These are phyloP conservation scores for Penicillium sp. DNA, from an alignment of 2,329 filamentous ascomycete species.

Conservation along the genomic window DNA sequence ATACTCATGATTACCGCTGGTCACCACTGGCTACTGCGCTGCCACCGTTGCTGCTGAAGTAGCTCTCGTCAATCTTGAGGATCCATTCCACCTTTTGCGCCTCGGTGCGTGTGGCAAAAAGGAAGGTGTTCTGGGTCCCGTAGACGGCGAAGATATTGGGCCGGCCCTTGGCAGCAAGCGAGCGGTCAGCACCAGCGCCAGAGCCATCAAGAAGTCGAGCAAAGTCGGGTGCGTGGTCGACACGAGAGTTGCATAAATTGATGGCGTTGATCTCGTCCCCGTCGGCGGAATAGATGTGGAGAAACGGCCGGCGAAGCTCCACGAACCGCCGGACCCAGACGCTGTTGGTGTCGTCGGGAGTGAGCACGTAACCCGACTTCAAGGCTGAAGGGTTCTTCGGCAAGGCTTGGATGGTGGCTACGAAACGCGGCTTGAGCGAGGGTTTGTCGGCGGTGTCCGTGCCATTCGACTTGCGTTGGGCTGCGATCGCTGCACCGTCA, in stretches of 20 bases:
- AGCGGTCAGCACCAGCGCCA: slow-evolving; percentile 37
- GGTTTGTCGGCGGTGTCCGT: slow-evolving; percentile 31
- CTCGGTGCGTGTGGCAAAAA: slow-evolving; percentile 88
- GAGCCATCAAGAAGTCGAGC: slow-evolving; percentile 68
- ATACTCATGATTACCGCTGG: slow-evolving; percentile 17
- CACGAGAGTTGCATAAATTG: slow-evolving; percentile 82
- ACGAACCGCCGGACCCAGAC: slow-evolving; percentile 92
- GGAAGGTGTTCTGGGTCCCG: slow-evolving; percentile 89
- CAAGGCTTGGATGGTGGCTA: slow-evolving; percentile 74
- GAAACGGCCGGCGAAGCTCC: slow-evolving; percentile 85
- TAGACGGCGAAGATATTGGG: slow-evolving; percentile 91
- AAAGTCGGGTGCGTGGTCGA: slow-evolving; percentile 89
- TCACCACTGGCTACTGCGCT: slow-evolving; percentile 28
- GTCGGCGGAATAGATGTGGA: slow-evolving; percentile 84
- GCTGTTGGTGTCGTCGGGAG: slow-evolving; percentile 73
- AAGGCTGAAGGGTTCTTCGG: slow-evolving; percentile 78
- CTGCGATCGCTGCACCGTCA: slow-evolving; percentile 32
- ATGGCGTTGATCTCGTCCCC: slow-evolving; percentile 90
- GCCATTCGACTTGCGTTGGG: slow-evolving; percentile 30
- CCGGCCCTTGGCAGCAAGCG: slow-evolving; percentile 47
- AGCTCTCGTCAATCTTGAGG: slow-evolving; percentile 85
- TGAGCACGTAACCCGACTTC: slow-evolving; percentile 85
- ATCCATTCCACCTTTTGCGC: slow-evolving; percentile 98
- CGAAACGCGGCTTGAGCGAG: slow-evolving; percentile 62
- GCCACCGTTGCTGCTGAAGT: slow-evolving; percentile 48